Percentiles rank a stretch among this genome's conserved stretches.
These are phyloP conservation scores for Metarhizium rileyi DNA, from an alignment of 2,329 filamentous ascomycete species.

Conservation along the genomic window DNA sequence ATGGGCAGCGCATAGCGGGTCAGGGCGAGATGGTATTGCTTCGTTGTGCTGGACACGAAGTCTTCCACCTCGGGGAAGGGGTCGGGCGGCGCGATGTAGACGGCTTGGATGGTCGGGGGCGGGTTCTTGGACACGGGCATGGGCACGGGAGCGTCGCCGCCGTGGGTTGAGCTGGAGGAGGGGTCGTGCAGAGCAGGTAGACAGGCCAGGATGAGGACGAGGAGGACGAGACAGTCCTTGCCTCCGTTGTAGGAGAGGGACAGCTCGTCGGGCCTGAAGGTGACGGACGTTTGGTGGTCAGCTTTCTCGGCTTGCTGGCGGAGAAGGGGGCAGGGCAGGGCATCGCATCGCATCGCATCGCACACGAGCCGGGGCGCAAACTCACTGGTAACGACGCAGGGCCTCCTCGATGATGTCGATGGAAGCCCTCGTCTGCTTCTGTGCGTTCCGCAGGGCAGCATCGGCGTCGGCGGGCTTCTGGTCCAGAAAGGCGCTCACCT, in stretches of 20 bases:
- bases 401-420: conserved; percentile 67
- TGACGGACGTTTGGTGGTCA: neutral
- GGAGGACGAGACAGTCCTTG: conserved; percentile 90
- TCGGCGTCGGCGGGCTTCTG: conserved; percentile 43
- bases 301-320: neutral
- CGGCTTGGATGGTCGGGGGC: conserved; percentile 53
- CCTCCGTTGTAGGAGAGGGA: conserved; percentile 95
- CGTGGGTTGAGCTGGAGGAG: conserved; percentile 12
- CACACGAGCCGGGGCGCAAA: too few relatives aligned
- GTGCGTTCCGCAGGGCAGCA: conserved; percentile 51
- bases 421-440: conserved; percentile 64
- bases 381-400: conserved; percentile 64
- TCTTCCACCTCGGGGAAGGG: conserved; percentile 79
- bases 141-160: too few relatives aligned
- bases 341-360: too few relatives aligned
- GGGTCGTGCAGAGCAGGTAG: conserved; percentile 28
- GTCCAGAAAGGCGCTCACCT: conserved; percentile 57
- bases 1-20: conserved; percentile 69
- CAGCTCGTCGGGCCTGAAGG: conserved; percentile 58
- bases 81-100: conserved; percentile 80
- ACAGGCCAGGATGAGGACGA: conserved; percentile 73
- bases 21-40: conserved; percentile 65
- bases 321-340: too few relatives aligned
- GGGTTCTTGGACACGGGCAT: conserved; percentile 20
- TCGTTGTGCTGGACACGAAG: conserved; percentile 62